Percentiles rank a stretch among this genome's conserved stretches.
phyloP scores from a whole-genome alignment of 2,329 filamentous ascomycete species.

The Chaetothyriales sp. region DNA sequence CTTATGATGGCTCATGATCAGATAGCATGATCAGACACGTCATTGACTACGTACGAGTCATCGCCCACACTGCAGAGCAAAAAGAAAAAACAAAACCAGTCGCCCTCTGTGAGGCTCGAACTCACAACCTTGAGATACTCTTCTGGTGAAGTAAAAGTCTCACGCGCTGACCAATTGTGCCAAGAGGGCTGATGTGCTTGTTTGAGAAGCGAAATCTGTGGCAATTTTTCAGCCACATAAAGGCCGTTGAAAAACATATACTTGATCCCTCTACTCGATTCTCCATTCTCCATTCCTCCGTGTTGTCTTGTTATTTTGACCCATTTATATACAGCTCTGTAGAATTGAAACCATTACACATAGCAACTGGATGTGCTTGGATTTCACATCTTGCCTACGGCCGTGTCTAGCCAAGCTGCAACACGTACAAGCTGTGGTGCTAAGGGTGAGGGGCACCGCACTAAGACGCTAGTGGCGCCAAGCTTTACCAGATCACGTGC shows the following conservation, averaged over 20 bases:
- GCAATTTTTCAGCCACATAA: background rate
- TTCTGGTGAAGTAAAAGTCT: constrained; percentile 16
- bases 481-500: background rate
- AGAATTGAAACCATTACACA: no score
- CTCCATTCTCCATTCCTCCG: background rate
- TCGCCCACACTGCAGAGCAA: background rate
- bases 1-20: no score
- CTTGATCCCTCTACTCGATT: no score
- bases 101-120: constrained; percentile 17
- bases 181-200: constrained; percentile 7
- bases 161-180: constrained; percentile 19
- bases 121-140: constrained; percentile 17
- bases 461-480: background rate
- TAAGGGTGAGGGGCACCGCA: no score
- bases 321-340: no score
- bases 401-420: no score
- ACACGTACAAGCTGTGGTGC: background rate
- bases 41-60: background rate
- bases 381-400: no score
- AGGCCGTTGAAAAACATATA: background rate
- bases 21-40: no score
- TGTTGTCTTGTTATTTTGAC: no score
- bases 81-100: constrained; percentile 1
- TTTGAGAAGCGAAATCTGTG: background rate
- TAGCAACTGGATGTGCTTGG: no score